phyloP scores from a whole-genome alignment of 2,329 filamentous ascomycete genomes.

The Claviceps cyperi region DNA sequence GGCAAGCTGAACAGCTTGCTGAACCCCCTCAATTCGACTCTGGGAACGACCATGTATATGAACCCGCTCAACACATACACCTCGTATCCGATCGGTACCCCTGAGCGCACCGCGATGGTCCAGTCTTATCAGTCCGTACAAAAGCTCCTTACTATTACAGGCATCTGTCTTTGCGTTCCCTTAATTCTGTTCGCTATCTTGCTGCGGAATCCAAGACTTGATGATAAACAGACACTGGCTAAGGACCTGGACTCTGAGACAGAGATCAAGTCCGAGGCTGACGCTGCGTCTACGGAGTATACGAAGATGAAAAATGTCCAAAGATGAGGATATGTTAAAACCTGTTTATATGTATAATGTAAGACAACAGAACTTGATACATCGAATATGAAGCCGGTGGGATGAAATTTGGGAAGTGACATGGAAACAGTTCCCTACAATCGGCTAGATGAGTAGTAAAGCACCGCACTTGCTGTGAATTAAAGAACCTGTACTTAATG shows the following conservation, averaged over 20 bases:
- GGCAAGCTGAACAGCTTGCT: slow-evolving; percentile 33
- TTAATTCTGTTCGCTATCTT: slow-evolving; percentile 28
- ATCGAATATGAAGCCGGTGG: background rate
- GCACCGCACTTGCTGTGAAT: no score
- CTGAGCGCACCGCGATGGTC: slow-evolving; percentile 39
- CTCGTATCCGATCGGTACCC: slow-evolving; percentile 34
- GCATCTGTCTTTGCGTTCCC: slow-evolving; percentile 33
- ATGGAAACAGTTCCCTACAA: background rate
- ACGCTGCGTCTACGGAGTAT: background rate
- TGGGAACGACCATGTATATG: slow-evolving; percentile 42
- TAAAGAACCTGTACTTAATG: background rate
- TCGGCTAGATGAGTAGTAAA: no score
- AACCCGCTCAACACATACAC: slow-evolving; percentile 43
- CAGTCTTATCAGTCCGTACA: slow-evolving; percentile 33
- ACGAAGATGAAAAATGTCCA: background rate
- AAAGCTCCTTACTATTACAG: slow-evolving; percentile 31
- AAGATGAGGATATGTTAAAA: background rate
- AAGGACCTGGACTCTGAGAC: slow-evolving; percentile 13
- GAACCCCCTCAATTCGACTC: slow-evolving; percentile 20
- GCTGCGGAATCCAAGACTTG: slow-evolving; percentile 32
- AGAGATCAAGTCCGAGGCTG: background rate
- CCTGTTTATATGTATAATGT: background rate
- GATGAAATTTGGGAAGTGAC: background rate
- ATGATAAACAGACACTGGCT: slow-evolving; percentile 28
- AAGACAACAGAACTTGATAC: background rate